Base-by-base conservation (phyloP, 2,329 filamentous ascomycete species). In the Trematosphaeria pertusa region DNA sequence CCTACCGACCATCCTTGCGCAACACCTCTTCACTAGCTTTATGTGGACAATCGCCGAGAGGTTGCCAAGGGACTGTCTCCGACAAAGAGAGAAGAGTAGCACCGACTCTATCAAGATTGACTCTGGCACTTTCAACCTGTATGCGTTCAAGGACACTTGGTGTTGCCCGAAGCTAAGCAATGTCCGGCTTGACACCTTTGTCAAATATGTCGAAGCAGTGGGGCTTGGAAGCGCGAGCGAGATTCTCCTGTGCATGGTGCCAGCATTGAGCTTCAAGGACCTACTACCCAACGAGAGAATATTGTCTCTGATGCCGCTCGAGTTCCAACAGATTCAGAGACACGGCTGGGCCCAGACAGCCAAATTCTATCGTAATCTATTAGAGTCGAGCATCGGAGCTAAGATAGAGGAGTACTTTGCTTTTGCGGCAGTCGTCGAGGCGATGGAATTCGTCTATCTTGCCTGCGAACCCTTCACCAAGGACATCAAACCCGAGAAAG, bases 161-260 rank as follows among this genome's bases (percentile, higher is more conserved):
- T 32, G 17, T 14, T 14, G 30, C 30, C n/a, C 30, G 17, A 32
- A 32, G 30, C n/a, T 32, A 9, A 32, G 30, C 30, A 14, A 32
- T n/a, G 5, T 32, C 6, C 30, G 30, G 30, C 30, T 32, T n/a
- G 30, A 32, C 30, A 32, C 30, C 12, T 32, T 32, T 14, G 30
- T 32, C 7, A 32, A 32, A 32, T 32, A 8, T 32, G 30, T n/a
- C 6, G 30, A 32, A 5, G n/a, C 30, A 14, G 30, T 14, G 17
- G 30, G 30, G 7, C 30, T 32, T 7, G 42, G 42, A 4, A 45
- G 6, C n/a, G 6, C n/a, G 11, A 18, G 8, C 3, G 42, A 45
- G 5, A 34, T 45, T 7, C 12, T 45, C 12, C 42, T 45, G 12
- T 38, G 42, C 26, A 45, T 39, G 19, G 37, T 45, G n/a, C 42